Evolutionary conservation across 2,329 filamentous ascomycete genomes (phyloP), one percentile per base, ranked within the genome.

Genomic region (Plenodomus tracheiphilus): DNA sequence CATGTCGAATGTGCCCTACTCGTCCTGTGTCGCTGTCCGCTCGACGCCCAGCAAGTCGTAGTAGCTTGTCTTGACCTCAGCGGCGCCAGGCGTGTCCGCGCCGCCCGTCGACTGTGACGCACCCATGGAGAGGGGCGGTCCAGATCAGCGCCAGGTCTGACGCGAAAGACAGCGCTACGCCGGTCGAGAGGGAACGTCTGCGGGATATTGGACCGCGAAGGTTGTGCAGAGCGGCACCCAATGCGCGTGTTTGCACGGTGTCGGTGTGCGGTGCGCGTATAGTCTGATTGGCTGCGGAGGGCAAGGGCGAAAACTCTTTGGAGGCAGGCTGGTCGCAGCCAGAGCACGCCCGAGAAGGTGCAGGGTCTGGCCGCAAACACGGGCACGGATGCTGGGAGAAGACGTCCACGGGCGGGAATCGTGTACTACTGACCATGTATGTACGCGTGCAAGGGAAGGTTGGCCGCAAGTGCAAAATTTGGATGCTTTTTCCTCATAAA

Each of bases 1-100:
- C 17, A 16, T 17, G 32, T 16, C 25, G 11, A 28, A 21, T 11
- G 28, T 37, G 16, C 68, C 81, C 68, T 74, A 91, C 86, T 97
- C 92, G 47, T 95, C 89, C 38, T 92, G 88, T 5, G 85, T 85
- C 28, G 91, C 91, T 53, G 82, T 79, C 51, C 84, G 80, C 54
- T 89, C 83, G 15, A 97, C 77, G 5, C 81, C 85, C 4, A 97
- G 81, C 30, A 97, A 79, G 62, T 94, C 88, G 74, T 97, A 97
- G 73, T 93, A 93, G 70, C 87, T 90, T 30, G 83, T 88, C 74
- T 89, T 92, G 41, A 73, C 68, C 32, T 73, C 65, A n/a, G 42
- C 62, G 43, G 43, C 50, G 36, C 50, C 57, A 11, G 63, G 30
- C 38, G 56, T 52, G 11, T 58, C 65, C 2, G 34, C 51, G 40